Conservation (phyloP, 257 asterid genomes). For the Verbascum thapsus region DNA sequence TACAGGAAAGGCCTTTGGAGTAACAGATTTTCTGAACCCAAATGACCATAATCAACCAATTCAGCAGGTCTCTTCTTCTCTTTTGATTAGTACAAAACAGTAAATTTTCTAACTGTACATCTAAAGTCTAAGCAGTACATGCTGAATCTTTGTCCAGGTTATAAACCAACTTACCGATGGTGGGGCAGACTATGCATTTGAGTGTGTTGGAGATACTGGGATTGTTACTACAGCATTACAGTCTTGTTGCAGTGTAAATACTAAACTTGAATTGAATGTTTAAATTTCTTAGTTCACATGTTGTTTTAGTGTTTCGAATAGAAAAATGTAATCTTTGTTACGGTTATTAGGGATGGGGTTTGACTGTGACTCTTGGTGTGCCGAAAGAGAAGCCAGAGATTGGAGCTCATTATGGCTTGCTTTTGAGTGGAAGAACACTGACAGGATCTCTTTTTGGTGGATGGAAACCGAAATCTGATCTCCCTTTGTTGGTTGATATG, state of each 20-base stretch:
- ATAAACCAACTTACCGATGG: conserved; percentile 76
- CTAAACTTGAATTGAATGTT: conserved; percentile 2
- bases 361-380: conserved; percentile 91
- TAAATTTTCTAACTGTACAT: conserved; percentile 14
- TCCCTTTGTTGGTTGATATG: conserved; percentile 85
- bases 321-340: not conserved
- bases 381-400: conserved; percentile 83
- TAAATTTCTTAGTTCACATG: conserved; percentile 22
- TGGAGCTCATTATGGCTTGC: conserved; percentile 73
- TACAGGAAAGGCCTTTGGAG: conserved; percentile 89
- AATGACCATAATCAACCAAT: conserved; percentile 74
- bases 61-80: conserved; percentile 67
- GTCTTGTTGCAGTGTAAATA: conserved; percentile 77
- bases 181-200: conserved; percentile 92
- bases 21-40: conserved; percentile 81
- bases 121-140: conserved; percentile 8
- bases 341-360: conserved; percentile 81
- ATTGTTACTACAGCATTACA: conserved; percentile 77
- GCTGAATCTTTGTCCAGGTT: conserved; percentile 52
- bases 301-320: not conserved
- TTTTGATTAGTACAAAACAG: too few species aligned
- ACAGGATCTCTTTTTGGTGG: conserved; percentile 92
- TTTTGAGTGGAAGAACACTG: conserved; percentile 78
- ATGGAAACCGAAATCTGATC: conserved; percentile 94
- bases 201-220: conserved; percentile 92